phyloP scores from a whole-genome alignment of 768 basidiomycete species.

The Hemileccinum rubropunctum region DNA sequence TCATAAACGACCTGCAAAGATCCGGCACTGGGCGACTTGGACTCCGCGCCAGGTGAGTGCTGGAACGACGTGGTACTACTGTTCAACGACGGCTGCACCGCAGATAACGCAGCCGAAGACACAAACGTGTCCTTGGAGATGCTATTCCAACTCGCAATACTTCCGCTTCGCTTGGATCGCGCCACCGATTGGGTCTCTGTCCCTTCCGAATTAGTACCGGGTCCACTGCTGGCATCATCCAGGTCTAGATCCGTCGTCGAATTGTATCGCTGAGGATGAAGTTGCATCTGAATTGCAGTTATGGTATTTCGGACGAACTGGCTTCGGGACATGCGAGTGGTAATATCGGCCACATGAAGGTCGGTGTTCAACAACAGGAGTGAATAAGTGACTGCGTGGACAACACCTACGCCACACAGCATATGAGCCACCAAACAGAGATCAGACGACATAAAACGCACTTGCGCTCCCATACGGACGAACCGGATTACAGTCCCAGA shows the following conservation, averaged over 20 bases:
- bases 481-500: conserved; percentile 87
- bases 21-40: conserved; percentile 32
- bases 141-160: conserved; percentile 83
- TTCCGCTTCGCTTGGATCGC: conserved; percentile 75
- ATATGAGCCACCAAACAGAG: conserved; percentile 3
- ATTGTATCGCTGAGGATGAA: conserved; percentile 52
- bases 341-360: conserved; percentile 90
- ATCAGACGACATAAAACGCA: conserved; percentile 37
- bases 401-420: conserved; percentile 56
- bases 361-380: conserved; percentile 95
- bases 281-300: conserved; percentile 76
- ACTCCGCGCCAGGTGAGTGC: conserved; percentile 41
- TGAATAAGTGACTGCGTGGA: conserved; percentile 94
- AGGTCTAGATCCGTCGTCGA: conserved; percentile 63
- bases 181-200: conserved; percentile 44
- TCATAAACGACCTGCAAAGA: conserved; percentile 47
- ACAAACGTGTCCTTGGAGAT: conserved; percentile 58
- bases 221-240: conserved; percentile 65
- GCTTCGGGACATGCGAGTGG: conserved; percentile 82
- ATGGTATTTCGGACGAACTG: conserved; percentile 95
- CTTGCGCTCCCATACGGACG: conserved; percentile 83
- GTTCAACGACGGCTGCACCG: conserved; percentile 43
- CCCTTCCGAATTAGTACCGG: conserved; percentile 54
- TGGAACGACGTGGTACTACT: conserved; percentile 67
- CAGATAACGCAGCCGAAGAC: conserved; percentile 37